These are phyloP conservation scores for Entomortierella beljakovae DNA, from an alignment of 192 early-diverging fungal genomes.

Conservation along the genomic window DNA sequence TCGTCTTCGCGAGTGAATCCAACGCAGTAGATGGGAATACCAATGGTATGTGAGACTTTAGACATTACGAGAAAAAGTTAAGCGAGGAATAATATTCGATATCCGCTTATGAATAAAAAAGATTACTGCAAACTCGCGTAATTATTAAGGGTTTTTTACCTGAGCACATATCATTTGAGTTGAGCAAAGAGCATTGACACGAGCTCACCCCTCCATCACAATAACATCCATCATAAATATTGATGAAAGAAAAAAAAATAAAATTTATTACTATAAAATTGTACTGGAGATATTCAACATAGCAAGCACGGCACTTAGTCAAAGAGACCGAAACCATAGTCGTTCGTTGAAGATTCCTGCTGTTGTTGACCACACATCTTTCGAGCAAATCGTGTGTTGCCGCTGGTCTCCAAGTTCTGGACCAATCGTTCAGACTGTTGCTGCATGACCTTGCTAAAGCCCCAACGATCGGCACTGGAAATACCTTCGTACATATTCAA, in stretches of 20 bases:
- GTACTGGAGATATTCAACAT: no score
- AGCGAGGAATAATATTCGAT: neutral
- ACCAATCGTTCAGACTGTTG: constrained; percentile 36
- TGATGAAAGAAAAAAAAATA: no score
- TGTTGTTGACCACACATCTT: constrained; percentile 15
- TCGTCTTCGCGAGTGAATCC: constrained; percentile 69
- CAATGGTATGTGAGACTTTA: constrained; percentile 58
- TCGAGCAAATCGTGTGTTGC: constrained; percentile 28
- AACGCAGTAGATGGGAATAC: constrained; percentile 72
- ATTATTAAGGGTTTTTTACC: no score
- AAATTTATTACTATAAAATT: no score
- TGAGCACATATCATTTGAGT: no score
- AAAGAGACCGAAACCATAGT: constrained; percentile 21
- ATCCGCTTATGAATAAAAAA: neutral
- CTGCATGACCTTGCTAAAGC: constrained; percentile 30
- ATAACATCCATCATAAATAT: no score
- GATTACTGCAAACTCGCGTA: no score
- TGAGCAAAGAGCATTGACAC: no score
- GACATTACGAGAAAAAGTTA: constrained; percentile 16
- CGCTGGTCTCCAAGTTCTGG: constrained; percentile 15
- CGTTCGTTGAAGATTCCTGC: constrained; percentile 1
- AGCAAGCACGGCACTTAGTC: constrained; percentile 6
- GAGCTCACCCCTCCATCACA: no score
- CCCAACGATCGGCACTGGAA: constrained; percentile 16
- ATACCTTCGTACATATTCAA: constrained; percentile 19